Percentiles rank a stretch among this genome's conserved stretches.
Conservation (phyloP, 2,329 filamentous ascomycete genomes). For the Annulohypoxylon truncatum region DNA sequence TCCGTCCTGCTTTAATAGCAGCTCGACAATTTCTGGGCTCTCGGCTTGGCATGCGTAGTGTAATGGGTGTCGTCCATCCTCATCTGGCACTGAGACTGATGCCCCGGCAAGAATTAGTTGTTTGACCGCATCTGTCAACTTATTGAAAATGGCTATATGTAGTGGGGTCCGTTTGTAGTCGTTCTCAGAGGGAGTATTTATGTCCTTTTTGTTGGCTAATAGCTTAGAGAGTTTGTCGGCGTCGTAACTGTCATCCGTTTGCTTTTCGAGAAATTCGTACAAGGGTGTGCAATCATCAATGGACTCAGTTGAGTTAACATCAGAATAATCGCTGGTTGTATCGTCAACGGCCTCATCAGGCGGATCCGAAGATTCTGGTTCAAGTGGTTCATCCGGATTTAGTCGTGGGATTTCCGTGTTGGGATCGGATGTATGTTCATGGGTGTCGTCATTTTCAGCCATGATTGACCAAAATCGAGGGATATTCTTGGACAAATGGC, state of each 20-base stretch:
- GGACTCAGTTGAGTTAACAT: not conserved
- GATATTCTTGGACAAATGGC: too few species aligned
- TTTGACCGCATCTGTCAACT: not conserved
- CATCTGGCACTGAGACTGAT: not conserved
- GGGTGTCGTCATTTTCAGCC: not conserved
- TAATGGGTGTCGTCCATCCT: not conserved
- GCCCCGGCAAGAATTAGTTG: not conserved
- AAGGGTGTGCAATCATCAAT: not conserved
- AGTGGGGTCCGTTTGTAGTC: not conserved
- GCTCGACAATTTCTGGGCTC: not conserved
- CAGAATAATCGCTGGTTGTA: not conserved
- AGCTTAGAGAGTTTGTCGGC: not conserved
- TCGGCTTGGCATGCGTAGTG: not conserved
- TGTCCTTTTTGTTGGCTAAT: not conserved
- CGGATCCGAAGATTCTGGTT: not conserved
- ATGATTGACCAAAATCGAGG: not conserved
- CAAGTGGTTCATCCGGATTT: not conserved
- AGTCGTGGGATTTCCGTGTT: too few species aligned
- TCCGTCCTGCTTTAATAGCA: not conserved
- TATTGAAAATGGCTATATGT: not conserved
- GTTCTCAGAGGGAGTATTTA: not conserved
- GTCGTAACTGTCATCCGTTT: not conserved
- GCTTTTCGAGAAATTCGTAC: not conserved
- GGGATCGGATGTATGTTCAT: too few species aligned
- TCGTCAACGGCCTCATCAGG: not conserved